Evolutionary conservation across 176 grass and related monocot species (phyloP).

Genomic region (Ananas comosus): DNA sequence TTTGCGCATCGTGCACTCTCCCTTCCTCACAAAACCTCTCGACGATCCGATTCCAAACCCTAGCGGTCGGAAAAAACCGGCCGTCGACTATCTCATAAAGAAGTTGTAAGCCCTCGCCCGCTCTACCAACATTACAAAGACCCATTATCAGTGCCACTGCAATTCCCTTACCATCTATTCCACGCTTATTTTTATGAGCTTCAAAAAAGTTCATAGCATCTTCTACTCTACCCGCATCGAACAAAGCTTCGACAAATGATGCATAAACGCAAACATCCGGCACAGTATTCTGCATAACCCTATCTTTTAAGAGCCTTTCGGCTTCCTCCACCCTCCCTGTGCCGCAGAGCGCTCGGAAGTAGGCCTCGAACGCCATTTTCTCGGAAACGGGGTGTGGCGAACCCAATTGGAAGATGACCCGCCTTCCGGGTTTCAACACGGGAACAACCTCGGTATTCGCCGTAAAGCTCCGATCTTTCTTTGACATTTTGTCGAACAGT

Average conservation of each 20-base stretch:
- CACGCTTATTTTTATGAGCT: neutral
- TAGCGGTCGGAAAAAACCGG: conserved; percentile 9
- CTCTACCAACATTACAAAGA: conserved; percentile 5
- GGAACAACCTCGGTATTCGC: neutral
- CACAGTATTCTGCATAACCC: neutral
- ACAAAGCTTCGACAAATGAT: conserved; percentile 15
- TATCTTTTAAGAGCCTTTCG: conserved; percentile 11
- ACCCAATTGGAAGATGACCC: conserved; percentile 13
- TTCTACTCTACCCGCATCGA: neutral
- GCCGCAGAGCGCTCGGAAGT: conserved; percentile 7
- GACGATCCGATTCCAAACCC: conserved; percentile 8
- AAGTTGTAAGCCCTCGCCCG: conserved; percentile 2
- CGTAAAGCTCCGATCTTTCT: neutral
- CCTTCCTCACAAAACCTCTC: conserved; percentile 11
- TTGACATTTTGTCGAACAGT: conserved; percentile 17
- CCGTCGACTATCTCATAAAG: conserved; percentile 1
- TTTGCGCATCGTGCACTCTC: neutral
- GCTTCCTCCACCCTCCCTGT: conserved; percentile 10
- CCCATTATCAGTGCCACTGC: neutral
- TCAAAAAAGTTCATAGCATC: conserved; percentile 9
- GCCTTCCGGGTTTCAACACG: neutral
- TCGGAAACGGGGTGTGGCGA: neutral
- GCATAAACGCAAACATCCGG: neutral
- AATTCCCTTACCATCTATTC: neutral
- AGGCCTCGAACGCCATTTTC: conserved; percentile 5